These are phyloP conservation scores for Colletotrichum liaoningense DNA, from an alignment of 2,329 filamentous ascomycete species.

Conservation along the genomic window DNA sequence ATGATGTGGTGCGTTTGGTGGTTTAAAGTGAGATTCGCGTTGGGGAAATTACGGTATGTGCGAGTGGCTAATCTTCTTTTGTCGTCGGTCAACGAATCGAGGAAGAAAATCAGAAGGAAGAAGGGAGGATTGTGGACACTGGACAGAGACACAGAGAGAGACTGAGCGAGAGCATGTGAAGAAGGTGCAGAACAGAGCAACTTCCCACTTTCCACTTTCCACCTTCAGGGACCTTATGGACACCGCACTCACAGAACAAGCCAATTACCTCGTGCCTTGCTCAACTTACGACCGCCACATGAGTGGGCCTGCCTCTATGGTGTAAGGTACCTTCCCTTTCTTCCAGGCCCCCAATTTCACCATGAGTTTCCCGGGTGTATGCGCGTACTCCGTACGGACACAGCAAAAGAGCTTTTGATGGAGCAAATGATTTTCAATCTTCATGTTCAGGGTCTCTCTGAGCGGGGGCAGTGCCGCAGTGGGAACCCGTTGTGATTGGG, in stretches of 20 bases:
- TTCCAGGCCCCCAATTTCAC: neutral
- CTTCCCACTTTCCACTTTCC: neutral
- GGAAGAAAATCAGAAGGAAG: constrained; percentile 1
- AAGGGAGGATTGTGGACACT: neutral
- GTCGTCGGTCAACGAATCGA: constrained; percentile 30
- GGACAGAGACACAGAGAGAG: neutral
- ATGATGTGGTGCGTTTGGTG: neutral
- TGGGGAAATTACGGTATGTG: constrained; percentile 20
- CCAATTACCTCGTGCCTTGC: neutral
- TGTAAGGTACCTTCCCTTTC: neutral
- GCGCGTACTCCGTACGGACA: neutral
- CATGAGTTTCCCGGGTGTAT: neutral
- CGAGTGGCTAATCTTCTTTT: constrained; percentile 30
- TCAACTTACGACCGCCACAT: neutral
- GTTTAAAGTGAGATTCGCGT: constrained; percentile 12
- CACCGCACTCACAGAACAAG: neutral
- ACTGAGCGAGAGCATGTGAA: constrained; percentile 29
- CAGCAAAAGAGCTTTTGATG: neutral
- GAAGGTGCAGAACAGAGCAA: constrained; percentile 8
- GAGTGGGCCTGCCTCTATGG: neutral
- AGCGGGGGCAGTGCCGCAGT: neutral
- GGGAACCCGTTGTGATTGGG: neutral
- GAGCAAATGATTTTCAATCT: neutral
- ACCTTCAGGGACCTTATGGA: neutral
- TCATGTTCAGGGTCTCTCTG: neutral